Evolutionary conservation across 2,329 filamentous ascomycete genomes (phyloP).

Genomic region (Elsinoe fawcettii): DNA sequence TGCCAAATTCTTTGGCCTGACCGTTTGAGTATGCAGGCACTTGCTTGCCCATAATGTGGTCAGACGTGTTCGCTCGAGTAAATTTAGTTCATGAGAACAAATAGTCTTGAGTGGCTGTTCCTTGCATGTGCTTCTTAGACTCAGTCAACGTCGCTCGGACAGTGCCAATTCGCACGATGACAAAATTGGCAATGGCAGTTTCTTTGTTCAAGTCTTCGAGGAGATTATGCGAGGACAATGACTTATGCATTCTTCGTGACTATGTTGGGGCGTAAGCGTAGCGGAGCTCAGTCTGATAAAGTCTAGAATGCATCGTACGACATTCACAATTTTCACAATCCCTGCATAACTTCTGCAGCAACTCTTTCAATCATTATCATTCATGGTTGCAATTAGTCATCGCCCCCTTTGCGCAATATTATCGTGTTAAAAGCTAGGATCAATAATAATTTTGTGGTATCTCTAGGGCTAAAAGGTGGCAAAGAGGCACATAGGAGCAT

Average conservation of each 20-base stretch:
- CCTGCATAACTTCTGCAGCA: background rate
- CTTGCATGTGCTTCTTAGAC: background rate
- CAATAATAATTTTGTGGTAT: background rate
- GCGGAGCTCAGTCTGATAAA: background rate
- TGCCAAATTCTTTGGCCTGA: slow-evolving; percentile 21
- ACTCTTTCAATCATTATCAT: too few relatives aligned
- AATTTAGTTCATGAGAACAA: background rate
- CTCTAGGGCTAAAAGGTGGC: background rate
- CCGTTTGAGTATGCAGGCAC: background rate
- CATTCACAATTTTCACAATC: background rate
- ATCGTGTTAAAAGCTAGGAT: too few relatives aligned
- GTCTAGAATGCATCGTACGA: background rate
- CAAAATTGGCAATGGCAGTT: too few relatives aligned
- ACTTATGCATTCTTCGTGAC: background rate
- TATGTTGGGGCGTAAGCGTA: background rate
- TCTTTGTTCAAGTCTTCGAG: too few relatives aligned
- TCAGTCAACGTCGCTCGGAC: too few relatives aligned
- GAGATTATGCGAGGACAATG: too few relatives aligned
- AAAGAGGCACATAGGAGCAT: background rate
- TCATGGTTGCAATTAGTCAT: too few relatives aligned
- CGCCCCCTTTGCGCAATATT: too few relatives aligned
- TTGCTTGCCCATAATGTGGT: slow-evolving; percentile 14
- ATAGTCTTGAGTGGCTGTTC: background rate
- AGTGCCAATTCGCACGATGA: too few relatives aligned
- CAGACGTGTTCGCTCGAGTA: too few relatives aligned